These are phyloP conservation scores for Tilletiaria anomala DNA, from an alignment of 1,284 basidiomycete genomes.

Conservation along the genomic window DNA sequence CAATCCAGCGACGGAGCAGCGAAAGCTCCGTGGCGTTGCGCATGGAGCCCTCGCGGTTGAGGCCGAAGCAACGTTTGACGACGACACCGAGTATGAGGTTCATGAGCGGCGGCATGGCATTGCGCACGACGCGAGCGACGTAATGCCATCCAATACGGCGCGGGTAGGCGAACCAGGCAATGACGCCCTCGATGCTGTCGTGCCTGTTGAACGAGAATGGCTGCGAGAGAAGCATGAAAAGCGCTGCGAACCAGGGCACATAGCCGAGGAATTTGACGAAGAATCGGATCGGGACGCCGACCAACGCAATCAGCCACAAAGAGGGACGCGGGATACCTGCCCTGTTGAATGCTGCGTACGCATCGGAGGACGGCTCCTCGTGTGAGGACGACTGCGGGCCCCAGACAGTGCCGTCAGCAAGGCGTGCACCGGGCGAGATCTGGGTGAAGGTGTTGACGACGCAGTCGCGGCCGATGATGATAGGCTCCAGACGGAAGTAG, in stretches of 20 bases:
- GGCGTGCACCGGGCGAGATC: conserved; percentile 36
- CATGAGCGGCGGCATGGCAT: conserved; percentile 36
- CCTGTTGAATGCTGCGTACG: conserved; percentile 37
- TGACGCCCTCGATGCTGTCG: conserved; percentile 36
- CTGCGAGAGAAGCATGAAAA: conserved; percentile 36
- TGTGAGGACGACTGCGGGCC: conserved; percentile 38
- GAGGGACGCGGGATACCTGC: conserved; percentile 28
- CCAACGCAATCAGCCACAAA: conserved; percentile 23
- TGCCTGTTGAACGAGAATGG: conserved; percentile 36
- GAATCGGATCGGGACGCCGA: conserved; percentile 31
- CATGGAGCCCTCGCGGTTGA: conserved; percentile 38
- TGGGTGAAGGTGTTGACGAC: conserved; percentile 39
- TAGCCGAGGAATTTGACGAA: conserved; percentile 30
- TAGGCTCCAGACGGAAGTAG: conserved; percentile 38
- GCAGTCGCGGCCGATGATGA: conserved; percentile 38
- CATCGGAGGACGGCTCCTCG: conserved; percentile 35
- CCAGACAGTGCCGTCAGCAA: conserved; percentile 38
- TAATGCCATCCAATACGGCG: conserved; percentile 39
- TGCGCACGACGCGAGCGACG: conserved; percentile 35
- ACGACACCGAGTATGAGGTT: conserved; percentile 32
- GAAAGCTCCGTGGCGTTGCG: conserved; percentile 36
- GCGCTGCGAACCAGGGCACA: conserved; percentile 38
- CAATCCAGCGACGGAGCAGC: conserved; percentile 38
- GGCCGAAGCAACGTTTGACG: conserved; percentile 33
- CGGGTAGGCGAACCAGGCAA: conserved; percentile 38